Evolutionary conservation across 371 early-diverging fungal genomes (phyloP).

Genomic region (Actinomortierella ambigua): DNA sequence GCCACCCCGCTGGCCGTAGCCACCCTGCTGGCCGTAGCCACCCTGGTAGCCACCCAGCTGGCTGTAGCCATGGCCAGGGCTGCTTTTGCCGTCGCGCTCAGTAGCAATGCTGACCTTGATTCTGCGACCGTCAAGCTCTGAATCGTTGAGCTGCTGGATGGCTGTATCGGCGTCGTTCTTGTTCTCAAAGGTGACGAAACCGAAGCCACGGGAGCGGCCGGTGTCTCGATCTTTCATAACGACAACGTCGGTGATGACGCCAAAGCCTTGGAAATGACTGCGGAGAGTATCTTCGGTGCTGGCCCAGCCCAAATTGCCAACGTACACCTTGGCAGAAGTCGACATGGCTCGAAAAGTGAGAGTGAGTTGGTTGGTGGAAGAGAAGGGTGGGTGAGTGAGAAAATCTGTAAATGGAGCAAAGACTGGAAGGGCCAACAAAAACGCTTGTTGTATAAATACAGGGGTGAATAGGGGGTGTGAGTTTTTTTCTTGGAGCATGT

Average conservation of each 20-base stretch:
- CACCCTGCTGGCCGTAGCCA: too few relatives aligned
- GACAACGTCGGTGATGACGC: slow-evolving; percentile 48
- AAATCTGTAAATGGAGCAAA: too few relatives aligned
- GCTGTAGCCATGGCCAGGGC: too few relatives aligned
- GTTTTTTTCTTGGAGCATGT: too few relatives aligned
- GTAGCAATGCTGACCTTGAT: slow-evolving; percentile 61
- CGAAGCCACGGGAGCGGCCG: slow-evolving; percentile 81
- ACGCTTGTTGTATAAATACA: too few relatives aligned
- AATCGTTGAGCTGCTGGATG: slow-evolving; percentile 59
- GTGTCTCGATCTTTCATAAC: slow-evolving; percentile 58
- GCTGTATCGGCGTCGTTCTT: slow-evolving; percentile 62
- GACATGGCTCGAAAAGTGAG: too few relatives aligned
- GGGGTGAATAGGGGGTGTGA: too few relatives aligned
- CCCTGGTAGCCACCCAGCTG: too few relatives aligned
- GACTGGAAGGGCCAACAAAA: too few relatives aligned
- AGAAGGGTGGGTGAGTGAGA: too few relatives aligned
- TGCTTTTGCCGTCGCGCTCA: slow-evolving; percentile 29
- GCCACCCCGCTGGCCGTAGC: not conserved
- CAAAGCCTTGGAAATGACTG: slow-evolving; percentile 49
- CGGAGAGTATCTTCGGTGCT: slow-evolving; percentile 61
- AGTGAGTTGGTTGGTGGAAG: too few relatives aligned
- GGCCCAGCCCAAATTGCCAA: slow-evolving; percentile 71
- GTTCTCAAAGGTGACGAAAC: slow-evolving; percentile 71
- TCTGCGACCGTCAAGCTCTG: slow-evolving; percentile 66
- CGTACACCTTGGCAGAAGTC: slow-evolving; percentile 72